Evolutionary conservation across 768 basidiomycete genomes (phyloP), one percentile per base, ranked within the genome.

Genomic region (Grammothele lineata): DNA sequence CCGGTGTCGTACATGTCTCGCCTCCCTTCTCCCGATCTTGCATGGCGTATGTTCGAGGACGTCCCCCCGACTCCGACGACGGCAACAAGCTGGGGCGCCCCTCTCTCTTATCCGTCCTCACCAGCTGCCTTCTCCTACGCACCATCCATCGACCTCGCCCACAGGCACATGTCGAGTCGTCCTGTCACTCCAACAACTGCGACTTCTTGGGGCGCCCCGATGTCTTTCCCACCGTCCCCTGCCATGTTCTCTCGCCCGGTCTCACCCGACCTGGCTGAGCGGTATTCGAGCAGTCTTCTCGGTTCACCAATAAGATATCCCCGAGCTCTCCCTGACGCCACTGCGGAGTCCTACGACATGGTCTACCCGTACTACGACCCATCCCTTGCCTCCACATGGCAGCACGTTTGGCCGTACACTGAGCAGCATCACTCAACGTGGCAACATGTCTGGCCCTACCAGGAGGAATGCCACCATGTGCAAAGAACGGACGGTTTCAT

Each of bases 1-100:
- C 68, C 63, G 10, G 56, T 60, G 17, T 57, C 65, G 6, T 66
- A 61, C 26, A 56, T 63, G 24, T 66, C 67, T 22, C 68, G 71
- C 33, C 57, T 77, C 17, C 75, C 74, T 11, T 76, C 82, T 14
- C 82, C 80, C 18, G 84, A 86, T 60, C 61, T 84, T 33, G 81
- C 73, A 4, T 65, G 67, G 50, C 73, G 85, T 27, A 71, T 77
- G 63, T 59, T 74, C 17, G 80, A 82, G 25, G 74, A 80, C 54
- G 63, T 58, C 10, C 81, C 81, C 2, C 65, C 63, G 4, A 78
- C 80, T 22, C 78, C 76, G 15, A 64, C 67, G 25, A 77, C 74
- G 2, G 64, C 68, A 6, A 74, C 71, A 5, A 70, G 67, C 54
- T 76, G 74, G 76, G 75, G 76, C 18, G 64, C 73, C 5, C 65